Evolutionary conservation across 106 monocot genomes (phyloP), one percentile per base, ranked within the genome.

Genomic region (Acanthochlamys bracteata): DNA sequence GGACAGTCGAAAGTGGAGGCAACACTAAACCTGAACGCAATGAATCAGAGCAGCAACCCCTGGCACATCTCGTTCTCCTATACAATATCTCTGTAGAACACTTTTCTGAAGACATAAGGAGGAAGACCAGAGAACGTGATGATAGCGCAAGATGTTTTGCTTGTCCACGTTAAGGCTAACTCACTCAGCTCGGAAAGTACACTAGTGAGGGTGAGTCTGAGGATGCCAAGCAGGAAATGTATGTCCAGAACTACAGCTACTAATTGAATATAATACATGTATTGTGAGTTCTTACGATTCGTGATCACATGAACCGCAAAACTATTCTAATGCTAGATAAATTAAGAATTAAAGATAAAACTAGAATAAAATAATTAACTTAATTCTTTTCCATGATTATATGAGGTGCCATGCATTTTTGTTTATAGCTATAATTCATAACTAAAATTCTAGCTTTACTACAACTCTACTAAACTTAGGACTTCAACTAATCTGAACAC

Each of bases 31-130:
- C 43, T 89, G 52, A 89, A 89, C 68, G 88, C 88, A 25, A 89
- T 89, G 84, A 89, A 84, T 77, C 88, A 89, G 66, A 61, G 84
- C 20, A n/a, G 78, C 13, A 84, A 76, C 78, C 84, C 88, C 17
- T 89, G 88, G 88, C 88, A 81, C 49, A 84, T 89, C n/a, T 89
- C 88, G 0, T 89, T 89, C 69, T 89, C 88, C 20, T 89, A 89
- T 20, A 84, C 88, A 0, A 75, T 84, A 71, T 84, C 88, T 23
- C 73, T 89, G 40, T 84, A 89, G 61, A 89, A 89, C 81, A 84
- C 88, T 4, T 89, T 84, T 84, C 57, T 89, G 70, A 89, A 89
- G 72, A 89, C 88, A 17, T 89, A 84, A 84, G 88, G 81, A 63
- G 88, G 88, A 19, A 61, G 78, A 41, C 81, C 78, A 4, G 88